Conservation (phyloP, 208 protist species). For the Herpetomonas samuelpessoai region DNA sequence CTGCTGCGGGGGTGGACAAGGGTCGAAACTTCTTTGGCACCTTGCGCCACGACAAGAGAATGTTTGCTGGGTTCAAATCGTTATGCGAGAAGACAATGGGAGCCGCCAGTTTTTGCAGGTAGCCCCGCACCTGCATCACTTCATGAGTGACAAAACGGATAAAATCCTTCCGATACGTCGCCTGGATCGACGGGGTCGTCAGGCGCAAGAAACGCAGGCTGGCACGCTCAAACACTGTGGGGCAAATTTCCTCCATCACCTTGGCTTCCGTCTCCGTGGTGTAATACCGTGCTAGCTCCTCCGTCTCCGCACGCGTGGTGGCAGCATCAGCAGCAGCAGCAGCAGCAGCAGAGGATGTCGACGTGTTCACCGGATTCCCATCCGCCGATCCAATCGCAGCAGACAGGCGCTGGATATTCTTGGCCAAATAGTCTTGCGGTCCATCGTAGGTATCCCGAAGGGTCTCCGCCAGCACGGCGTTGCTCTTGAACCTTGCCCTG, state of each 20-base stretch:
- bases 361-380: not conserved
- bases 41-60: conserved; percentile 62
- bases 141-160: conserved; percentile 46
- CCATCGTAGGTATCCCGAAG: conserved; percentile 11
- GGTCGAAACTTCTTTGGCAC: conserved; percentile 31
- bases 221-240: conserved; percentile 77
- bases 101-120: conserved; percentile 30
- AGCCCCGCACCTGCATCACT: conserved; percentile 46
- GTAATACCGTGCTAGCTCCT: conserved; percentile 35
- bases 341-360: too few species aligned
- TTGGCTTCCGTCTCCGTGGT: conserved; percentile 32
- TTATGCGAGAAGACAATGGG: conserved; percentile 84
- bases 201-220: conserved; percentile 68
- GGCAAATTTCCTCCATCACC: conserved; percentile 67
- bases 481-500: conserved; percentile 21
- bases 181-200: conserved; percentile 40
- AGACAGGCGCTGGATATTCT: conserved; percentile 18
- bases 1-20: not conserved
- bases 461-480: conserved; percentile 7
- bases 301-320: conserved; percentile 3
- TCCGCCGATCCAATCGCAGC: conserved; percentile 12
- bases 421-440: conserved; percentile 33
- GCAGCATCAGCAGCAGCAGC: too few species aligned
- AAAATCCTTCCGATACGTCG: conserved; percentile 33
- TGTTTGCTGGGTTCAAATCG: conserved; percentile 83